Evolutionary conservation across 2,329 filamentous ascomycete genomes (phyloP), one percentile per base, ranked within the genome.

Genomic region (Penicillium sp.): DNA sequence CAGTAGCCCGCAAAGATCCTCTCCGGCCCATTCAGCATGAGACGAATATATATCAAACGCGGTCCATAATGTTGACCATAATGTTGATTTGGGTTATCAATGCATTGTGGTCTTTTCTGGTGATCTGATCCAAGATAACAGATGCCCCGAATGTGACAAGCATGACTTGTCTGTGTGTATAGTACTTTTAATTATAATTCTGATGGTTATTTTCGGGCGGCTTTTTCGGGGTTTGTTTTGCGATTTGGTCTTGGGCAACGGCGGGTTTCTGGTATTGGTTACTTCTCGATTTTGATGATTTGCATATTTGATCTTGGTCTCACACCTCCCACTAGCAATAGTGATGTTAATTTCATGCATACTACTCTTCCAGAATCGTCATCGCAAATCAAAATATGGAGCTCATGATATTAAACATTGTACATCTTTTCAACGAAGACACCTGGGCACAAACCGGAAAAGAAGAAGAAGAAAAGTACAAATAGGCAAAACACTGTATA

Each of bases 1-100:
- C 35, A 65, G 67, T 32, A 53, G 53, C 26, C 38, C 58, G 35
- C 56, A 62, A 34, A 38, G 35, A 34, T 14, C 32, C 26, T 30
- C 39, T 30, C 32, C 35, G 14, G 36, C 45, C 7, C 7, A 36
- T 42, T 30, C 14, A 16, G 11, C 10, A 42, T 36, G 30, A 53
- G 2, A 29, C 7, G 19, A 18, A 18, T 47, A 35, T 47, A 35
- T 35, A 26, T 18, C 18, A 10, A 42, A 10, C 10, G 26, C 27
- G 14, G 13, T n/a, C 14, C 18, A 10, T 16, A n/a, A 16, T 34
- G 13, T 30, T 8, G 11, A 13, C 14, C 18, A 10, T 16, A n/a
- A 16, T 34, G 13, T 30, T 8, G 11, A 30, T 10, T 16, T 7
- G 7, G n/a, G 34, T 36, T 27, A 2, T 47, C 36, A 11, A 32